Evolutionary conservation across 169 alveolate genomes (phyloP), one percentile per base, ranked within the genome.

Genomic region (Besnoitia besnoiti): DNA sequence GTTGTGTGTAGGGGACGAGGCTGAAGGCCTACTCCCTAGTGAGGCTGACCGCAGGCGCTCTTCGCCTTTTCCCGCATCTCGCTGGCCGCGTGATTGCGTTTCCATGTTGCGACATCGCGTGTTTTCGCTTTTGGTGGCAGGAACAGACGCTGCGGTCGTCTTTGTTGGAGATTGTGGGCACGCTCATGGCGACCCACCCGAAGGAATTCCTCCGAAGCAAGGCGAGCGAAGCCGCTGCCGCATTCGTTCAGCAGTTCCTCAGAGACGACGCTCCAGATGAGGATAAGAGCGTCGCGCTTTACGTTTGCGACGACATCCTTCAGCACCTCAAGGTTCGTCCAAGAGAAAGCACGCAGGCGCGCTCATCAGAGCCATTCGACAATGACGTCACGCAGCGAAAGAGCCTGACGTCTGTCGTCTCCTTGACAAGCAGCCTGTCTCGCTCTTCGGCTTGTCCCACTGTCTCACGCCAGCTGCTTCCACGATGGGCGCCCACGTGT

Each of bases 271-370:
- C 93, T 76, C 27, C 85, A 96, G 30, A 49, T 49, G 97, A 96
- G 55, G 98, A 96, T 50, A 94, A 94, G 47, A 96, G 97, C 27
- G 94, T 96, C 40, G 98, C 97, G 12, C 92, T 96, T 33, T 96
- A 96, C 87, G 96, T 96, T 35, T 96, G 98, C 95, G 98, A 95
- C 79, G 97, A 96, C 95, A 95, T 96, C 87, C 91, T 96, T 33
- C 97, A 96, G 91, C 93, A 95, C 85, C 95, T 96, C 51, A 80
- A 80, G 90, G 93, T 75, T 59, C 40, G 40, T 55, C 44, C 8
- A 51, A 16, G 67, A 14, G 67, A 51, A 51, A 51, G 67, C 67
- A 14, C 67, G n/a, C n/a, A n/a, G n/a, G n/a, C n/a, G n/a, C n/a
- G n/a, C n/a, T n/a, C n/a, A n/a, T n/a, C n/a, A n/a, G n/a, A n/a